phyloP scores from a whole-genome alignment of 1,139 yeast species.

The Taiozyma sp. region DNA sequence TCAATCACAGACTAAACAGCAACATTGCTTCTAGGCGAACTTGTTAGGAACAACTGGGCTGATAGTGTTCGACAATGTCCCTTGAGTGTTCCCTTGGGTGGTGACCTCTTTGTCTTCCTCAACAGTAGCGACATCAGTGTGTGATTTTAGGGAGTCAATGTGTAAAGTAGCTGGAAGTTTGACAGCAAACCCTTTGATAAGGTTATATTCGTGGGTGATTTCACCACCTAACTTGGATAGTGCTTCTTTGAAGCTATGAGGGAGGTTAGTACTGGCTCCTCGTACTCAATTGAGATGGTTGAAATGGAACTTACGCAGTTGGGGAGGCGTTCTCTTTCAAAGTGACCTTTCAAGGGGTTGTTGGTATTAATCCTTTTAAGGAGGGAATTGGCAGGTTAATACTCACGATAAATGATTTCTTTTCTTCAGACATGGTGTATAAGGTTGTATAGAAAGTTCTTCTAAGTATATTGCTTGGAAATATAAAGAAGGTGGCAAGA shows the following conservation, averaged over 20 bases:
- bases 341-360: conserved; percentile 14
- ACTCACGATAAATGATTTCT: conserved; percentile 20
- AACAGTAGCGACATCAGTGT: conserved; percentile 44
- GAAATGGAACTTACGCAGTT: conserved; percentile 5
- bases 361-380: not conserved
- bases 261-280: not conserved
- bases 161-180: conserved; percentile 44
- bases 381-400: not conserved
- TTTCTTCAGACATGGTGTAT: conserved; percentile 16
- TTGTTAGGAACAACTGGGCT: too few relatives aligned
- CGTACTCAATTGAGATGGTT: too few relatives aligned
- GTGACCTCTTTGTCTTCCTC: conserved; percentile 61
- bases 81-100: conserved; percentile 13
- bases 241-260: conserved; percentile 22
- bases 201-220: conserved; percentile 55
- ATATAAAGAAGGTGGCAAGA: not conserved
- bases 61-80: too few relatives aligned
- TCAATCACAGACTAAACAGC: too few relatives aligned
- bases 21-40: too few relatives aligned
- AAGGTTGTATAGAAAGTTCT: not conserved
- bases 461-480: not conserved
- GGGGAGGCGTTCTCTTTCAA: conserved; percentile 18
- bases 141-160: conserved; percentile 34
- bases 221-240: conserved; percentile 50
- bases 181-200: conserved; percentile 64